Evolutionary conservation across 768 basidiomycete genomes (phyloP), one percentile per base, ranked within the genome.

Genomic region (Trichaptum fuscoviolaceum): DNA sequence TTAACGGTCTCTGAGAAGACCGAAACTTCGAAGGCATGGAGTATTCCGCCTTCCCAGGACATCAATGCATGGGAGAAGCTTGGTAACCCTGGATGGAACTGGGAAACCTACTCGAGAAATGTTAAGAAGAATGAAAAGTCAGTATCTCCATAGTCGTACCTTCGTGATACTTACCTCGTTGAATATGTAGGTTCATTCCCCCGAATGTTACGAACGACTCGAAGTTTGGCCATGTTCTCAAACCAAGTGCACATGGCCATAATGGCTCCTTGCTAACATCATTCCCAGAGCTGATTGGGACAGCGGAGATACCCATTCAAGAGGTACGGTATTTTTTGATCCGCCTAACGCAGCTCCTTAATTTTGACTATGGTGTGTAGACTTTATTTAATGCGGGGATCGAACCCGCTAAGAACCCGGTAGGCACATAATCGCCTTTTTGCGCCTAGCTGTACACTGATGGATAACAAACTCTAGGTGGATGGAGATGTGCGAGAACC

Each of bases 11-110:
- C 59, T 18, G 30, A 34, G 30, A 30, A 30, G 2, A 30, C 30
- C 30, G 4, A 8, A 30, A 30, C 30, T 30, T 30, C 30, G 30
- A 26, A 52, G 63, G 26, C 18, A 35, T 78, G 73, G 72, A 73
- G 61, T 4, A 68, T 69, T 26, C 78, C 77, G 7, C 72, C 73
- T 30, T 63, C 58, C 1, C 42, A 17, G 15, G 69, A 69, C 25
- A 25, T 68, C 25, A 66, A 71, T 35, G 69, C 65, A 4, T 70
- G 68, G 20, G 72, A 72, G 52, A 64, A 64, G 35, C 65, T 73
- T 7, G 72, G 72, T 15, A 73, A 72, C 58, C 66, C 68, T 23
- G 72, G 72, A 9, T 73, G 72, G 72, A 71, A 71, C 25, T 73
- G 71, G 71, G 59, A 68, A 25, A 61, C 24, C 23, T 59, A 68